A percentile compares a stretch with the other conserved stretches of the same genome.
phyloP scores from a whole-genome alignment of 2,329 filamentous ascomycete species.

The Neonectria neomacrospora region DNA sequence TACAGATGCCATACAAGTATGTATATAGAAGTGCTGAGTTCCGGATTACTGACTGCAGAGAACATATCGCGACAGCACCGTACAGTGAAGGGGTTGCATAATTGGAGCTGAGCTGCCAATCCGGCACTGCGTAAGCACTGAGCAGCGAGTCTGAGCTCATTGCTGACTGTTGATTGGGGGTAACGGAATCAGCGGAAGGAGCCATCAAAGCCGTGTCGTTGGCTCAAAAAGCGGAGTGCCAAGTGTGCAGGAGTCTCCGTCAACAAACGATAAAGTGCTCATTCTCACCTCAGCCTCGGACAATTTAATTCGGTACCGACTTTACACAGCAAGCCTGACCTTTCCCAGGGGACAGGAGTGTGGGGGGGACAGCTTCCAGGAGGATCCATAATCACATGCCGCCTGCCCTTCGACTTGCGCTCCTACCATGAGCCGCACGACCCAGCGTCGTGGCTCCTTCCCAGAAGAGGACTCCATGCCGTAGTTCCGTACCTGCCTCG shows the following conservation, averaged over 20 bases:
- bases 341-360: slow-evolving; percentile 8
- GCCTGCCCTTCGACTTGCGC: not conserved
- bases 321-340: not conserved
- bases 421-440: slow-evolving; percentile 1
- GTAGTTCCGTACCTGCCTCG: slow-evolving; percentile 18
- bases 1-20: not conserved
- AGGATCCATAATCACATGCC: slow-evolving; percentile 40
- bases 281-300: slow-evolving; percentile 4
- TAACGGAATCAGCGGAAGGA: not conserved
- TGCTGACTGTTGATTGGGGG: slow-evolving; percentile 3
- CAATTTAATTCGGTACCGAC: slow-evolving; percentile 1
- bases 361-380: slow-evolving; percentile 17
- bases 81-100: not conserved
- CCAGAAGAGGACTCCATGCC: slow-evolving; percentile 22
- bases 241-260: too few relatives aligned
- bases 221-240: too few relatives aligned
- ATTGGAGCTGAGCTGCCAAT: not conserved
- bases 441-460: slow-evolving; percentile 34
- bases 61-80: not conserved
- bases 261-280: too few relatives aligned
- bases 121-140: not conserved
- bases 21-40: not conserved
- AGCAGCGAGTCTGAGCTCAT: not conserved
- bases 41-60: not conserved
- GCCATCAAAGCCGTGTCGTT: not conserved